Percentiles rank a stretch among this genome's conserved stretches.
These are phyloP conservation scores for Apophysomyces trapeziformis DNA, from an alignment of 371 early-diverging fungal species.

Conservation along the genomic window DNA sequence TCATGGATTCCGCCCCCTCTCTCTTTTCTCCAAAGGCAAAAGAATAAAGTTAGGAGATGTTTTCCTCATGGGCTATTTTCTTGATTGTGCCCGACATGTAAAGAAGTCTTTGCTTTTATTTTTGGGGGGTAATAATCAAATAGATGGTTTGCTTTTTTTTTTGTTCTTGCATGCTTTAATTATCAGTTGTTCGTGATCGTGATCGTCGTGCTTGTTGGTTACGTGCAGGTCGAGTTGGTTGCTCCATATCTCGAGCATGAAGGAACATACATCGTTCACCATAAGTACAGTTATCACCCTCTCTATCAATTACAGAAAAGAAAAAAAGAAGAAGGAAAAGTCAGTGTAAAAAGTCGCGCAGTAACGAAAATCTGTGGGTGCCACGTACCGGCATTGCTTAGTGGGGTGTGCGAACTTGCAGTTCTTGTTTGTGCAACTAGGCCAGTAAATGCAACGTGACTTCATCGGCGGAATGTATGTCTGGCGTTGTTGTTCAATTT, in stretches of 20 bases:
- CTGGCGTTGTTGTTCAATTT: slow-evolving; percentile 46
- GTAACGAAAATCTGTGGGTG: neutral
- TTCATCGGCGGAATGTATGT: slow-evolving; percentile 40
- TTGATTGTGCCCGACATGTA: neutral
- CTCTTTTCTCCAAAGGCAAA: too few relatives aligned
- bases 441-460: slow-evolving; percentile 61
- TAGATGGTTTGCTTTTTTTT: neutral
- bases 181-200: slow-evolving; percentile 4
- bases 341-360: neutral
- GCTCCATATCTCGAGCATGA: slow-evolving; percentile 44
- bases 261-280: slow-evolving; percentile 58
- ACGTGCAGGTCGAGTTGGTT: slow-evolving; percentile 1
- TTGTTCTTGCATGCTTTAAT: neutral
- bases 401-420: slow-evolving; percentile 62
- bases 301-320: slow-evolving; percentile 28
- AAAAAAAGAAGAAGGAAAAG: neutral
- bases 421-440: slow-evolving; percentile 61
- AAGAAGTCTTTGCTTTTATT: neutral
- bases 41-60: too few relatives aligned
- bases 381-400: slow-evolving; percentile 52
- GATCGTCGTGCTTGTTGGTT: slow-evolving; percentile 3
- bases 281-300: slow-evolving; percentile 49
- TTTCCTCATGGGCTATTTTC: too few relatives aligned
- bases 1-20: neutral
- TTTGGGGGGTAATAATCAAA: neutral